These are phyloP conservation scores for Solanum lycopersicoides DNA, from an alignment of 257 asterid species.

Conservation along the genomic window DNA sequence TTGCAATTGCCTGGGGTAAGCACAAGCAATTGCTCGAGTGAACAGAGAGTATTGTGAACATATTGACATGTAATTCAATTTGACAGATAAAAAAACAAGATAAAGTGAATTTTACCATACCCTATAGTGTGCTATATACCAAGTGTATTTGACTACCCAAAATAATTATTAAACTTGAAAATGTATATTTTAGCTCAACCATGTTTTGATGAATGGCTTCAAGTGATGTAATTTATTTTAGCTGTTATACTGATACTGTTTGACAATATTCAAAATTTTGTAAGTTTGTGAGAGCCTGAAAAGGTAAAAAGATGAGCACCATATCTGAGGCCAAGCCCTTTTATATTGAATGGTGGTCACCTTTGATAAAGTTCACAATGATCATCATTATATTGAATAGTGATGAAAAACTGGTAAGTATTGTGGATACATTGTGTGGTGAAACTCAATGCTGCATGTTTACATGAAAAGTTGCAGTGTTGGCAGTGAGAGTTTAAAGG, in stretches of 20 bases:
- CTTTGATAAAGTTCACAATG: background rate
- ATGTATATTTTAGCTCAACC: background rate
- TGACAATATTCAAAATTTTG: background rate
- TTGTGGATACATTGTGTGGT: background rate
- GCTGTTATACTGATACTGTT: background rate
- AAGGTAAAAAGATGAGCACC: background rate
- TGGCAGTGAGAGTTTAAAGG: background rate
- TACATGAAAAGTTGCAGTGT: background rate
- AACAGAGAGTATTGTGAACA: background rate
- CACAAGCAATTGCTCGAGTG: conserved; percentile 45
- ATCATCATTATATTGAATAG: background rate
- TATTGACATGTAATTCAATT: background rate
- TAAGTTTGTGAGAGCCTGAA: background rate
- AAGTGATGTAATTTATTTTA: background rate
- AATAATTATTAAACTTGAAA: background rate
- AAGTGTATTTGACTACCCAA: background rate
- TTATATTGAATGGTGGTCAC: background rate
- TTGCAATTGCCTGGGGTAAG: conserved; percentile 60
- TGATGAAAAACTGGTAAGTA: background rate
- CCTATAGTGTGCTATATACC: background rate
- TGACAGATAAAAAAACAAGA: background rate
- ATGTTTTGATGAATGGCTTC: background rate
- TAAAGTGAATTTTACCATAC: background rate
- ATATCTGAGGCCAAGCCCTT: background rate
- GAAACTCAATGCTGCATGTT: background rate